phyloP scores from a whole-genome alignment of 2,329 filamentous ascomycete genomes.

The Myriosclerotinia curreyana region DNA sequence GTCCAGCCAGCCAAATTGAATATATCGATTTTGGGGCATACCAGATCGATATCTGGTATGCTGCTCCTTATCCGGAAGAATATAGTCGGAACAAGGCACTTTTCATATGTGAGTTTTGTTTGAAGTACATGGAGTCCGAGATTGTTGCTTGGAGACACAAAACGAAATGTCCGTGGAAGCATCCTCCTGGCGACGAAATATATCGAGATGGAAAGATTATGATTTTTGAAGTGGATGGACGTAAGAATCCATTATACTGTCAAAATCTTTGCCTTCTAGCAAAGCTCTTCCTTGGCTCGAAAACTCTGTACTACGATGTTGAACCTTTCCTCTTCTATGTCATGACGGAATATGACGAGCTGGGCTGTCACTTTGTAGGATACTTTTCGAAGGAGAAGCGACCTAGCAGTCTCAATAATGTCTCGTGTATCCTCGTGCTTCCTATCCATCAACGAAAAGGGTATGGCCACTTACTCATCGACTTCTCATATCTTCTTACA shows the following conservation, averaged over 20 bases:
- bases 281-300: slow-evolving; percentile 97
- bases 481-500: slow-evolving; percentile 96
- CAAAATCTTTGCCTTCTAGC: slow-evolving; percentile 94
- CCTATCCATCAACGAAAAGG: slow-evolving; percentile 97
- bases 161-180: slow-evolving; percentile 92
- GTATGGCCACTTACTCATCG: slow-evolving; percentile 93
- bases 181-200: slow-evolving; percentile 96
- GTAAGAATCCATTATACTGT: slow-evolving; percentile 97
- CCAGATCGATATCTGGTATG: slow-evolving; percentile 99
- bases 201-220: slow-evolving; percentile 88
- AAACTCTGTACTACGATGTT: slow-evolving; percentile 97
- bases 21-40: slow-evolving; percentile 97
- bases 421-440: slow-evolving; percentile 92
- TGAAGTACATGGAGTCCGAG: slow-evolving; percentile 99
- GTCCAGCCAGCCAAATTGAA: slow-evolving; percentile 92
- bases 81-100: slow-evolving; percentile 94
- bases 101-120: slow-evolving; percentile 99
- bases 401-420: slow-evolving; percentile 91
- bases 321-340: slow-evolving; percentile 97
- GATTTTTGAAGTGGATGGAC: slow-evolving; percentile 95
- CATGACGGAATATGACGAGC: slow-evolving; percentile 88
- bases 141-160: slow-evolving; percentile 98
- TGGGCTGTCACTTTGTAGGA: slow-evolving; percentile 95
- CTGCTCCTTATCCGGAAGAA: slow-evolving; percentile 95
- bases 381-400: slow-evolving; percentile 99